Evolutionary conservation across 2,329 filamentous ascomycete genomes (phyloP).

Genomic region (Sporothrix euskadiensis): DNA sequence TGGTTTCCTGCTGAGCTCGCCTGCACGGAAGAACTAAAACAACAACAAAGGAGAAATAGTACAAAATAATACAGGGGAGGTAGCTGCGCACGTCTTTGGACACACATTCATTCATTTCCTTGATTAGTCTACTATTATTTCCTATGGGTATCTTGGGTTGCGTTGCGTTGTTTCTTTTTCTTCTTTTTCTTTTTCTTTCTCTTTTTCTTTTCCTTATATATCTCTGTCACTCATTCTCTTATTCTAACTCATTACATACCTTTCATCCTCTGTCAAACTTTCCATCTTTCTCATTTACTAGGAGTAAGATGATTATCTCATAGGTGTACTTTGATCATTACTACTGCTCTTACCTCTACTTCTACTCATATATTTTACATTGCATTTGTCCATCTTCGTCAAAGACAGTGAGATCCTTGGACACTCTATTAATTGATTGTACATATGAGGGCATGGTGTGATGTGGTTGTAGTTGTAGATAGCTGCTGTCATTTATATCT

Average conservation of each 20-base stretch:
- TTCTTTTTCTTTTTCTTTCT: background rate
- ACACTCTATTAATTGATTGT: too few relatives aligned
- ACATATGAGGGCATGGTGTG: too few relatives aligned
- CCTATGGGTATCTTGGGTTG: background rate
- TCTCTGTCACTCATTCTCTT: background rate
- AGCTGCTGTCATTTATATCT: background rate
- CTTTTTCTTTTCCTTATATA: background rate
- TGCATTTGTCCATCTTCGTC: too few relatives aligned
- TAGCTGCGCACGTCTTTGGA: background rate
- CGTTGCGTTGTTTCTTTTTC: background rate
- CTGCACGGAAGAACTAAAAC: conserved; percentile 36
- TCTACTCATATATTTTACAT: background rate
- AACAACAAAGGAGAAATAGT: background rate
- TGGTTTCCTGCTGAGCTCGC: conserved; percentile 48
- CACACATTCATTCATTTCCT: background rate
- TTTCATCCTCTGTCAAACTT: background rate
- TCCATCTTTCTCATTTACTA: background rate
- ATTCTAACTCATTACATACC: background rate
- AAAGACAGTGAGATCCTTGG: too few relatives aligned
- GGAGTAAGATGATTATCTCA: background rate
- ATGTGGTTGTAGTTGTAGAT: background rate
- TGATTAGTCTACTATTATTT: background rate
- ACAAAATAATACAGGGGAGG: background rate
- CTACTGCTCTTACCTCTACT: background rate
- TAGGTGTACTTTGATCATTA: background rate